phyloP scores from a whole-genome alignment of 2,329 filamentous ascomycete genomes.

The Apiospora sp. region DNA sequence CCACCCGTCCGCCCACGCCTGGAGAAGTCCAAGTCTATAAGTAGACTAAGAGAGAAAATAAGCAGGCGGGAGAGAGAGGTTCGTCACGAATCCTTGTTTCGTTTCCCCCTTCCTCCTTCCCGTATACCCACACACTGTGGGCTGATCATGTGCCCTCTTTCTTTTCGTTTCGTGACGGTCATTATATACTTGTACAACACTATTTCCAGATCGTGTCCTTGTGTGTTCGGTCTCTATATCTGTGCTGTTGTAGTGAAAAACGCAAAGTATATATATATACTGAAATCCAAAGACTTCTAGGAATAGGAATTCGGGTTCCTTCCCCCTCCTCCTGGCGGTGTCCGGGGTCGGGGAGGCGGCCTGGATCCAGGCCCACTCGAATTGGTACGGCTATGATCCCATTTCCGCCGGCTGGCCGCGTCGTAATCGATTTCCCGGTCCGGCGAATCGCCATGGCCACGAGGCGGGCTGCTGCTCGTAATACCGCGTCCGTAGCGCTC shows the following conservation, averaged over 20 bases:
- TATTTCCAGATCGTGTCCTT: neutral
- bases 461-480: neutral
- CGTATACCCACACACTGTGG: neutral
- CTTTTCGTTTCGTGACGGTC: neutral
- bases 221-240: neutral
- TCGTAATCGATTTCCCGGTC: constrained; percentile 13
- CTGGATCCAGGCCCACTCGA: neutral
- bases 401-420: constrained; percentile 7
- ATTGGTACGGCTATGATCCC: constrained; percentile 13
- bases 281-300: neutral
- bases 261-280: neutral
- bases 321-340: neutral
- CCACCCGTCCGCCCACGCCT: neutral
- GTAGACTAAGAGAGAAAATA: neutral
- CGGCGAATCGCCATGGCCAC: neutral
- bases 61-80: neutral
- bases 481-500: constrained; percentile 4
- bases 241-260: neutral
- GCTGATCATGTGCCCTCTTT: neutral
- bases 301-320: neutral
- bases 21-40: constrained; percentile 1
- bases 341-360: neutral
- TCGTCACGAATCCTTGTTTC: neutral
- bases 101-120: neutral
- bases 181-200: constrained; percentile 21